Base-by-base conservation (phyloP, 768 basidiomycete genomes). In the Pholiota conissans region DNA sequence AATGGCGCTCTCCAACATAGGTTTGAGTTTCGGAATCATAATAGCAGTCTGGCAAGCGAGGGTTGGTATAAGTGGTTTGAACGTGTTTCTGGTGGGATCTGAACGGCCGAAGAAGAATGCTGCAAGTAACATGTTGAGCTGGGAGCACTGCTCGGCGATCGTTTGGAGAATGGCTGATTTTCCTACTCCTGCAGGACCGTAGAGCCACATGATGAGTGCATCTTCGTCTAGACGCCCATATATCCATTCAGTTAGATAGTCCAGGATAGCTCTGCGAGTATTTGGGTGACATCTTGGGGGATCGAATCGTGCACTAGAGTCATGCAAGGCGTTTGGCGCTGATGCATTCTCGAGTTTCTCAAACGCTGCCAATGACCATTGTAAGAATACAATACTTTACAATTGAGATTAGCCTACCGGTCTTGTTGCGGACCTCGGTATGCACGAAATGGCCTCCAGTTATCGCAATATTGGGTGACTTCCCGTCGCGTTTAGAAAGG, bases 101-200 rank as follows among this genome's bases (percentile, higher is more conserved):
- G 53, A 28, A 18, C 60, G 55, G 3, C 27, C 46, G 39, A 63
- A 65, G 24, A 65, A 65, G 48, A 63, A 65, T 18, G 52, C 52
- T 0, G 55, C 57, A 2, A 57, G 22, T 1, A 63, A 37, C n/a
- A 45, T 4, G 0, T n/a, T 24, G 20, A 46, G 39, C 26, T 46
- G 20, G 22, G 37, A 29, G 13, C 58, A 62, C 4, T 18, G 18
- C 35, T 60, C 54, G 4, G 58, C 60, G 3, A 63, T n/a, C n/a
- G n/a, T n/a, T n/a, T n/a, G n/a, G n/a, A n/a, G n/a, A n/a, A n/a
- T n/a, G n/a, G n/a, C n/a, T 56, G 62, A 63, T 48, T 63, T 66
- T 11, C 64, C 64, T 14, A 58, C 55, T 47, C 64, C 62, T 2
- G 64, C 62, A 9, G 60, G 55, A 14, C 64, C 58, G 16, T 56